Percentiles rank a stretch among this genome's conserved stretches.
Conservation (phyloP, 768 basidiomycete genomes). For the Crepidotus variabilis region DNA sequence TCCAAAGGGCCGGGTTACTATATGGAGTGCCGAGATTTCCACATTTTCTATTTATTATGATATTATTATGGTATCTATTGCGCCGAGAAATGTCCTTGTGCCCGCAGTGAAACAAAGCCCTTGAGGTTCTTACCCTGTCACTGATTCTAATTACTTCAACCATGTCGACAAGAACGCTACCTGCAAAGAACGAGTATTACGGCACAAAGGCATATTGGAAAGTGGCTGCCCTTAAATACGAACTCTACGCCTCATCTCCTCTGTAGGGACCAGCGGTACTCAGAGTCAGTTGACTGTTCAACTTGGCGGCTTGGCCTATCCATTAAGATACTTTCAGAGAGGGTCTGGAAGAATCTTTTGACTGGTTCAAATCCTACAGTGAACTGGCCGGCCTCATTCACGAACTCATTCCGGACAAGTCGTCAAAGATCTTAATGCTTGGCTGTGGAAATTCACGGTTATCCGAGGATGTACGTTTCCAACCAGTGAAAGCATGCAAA, state of each 20-base stretch:
- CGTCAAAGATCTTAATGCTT: slow-evolving; percentile 67
- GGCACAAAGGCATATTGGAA: slow-evolving; percentile 69
- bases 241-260: neutral
- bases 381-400: slow-evolving; percentile 65
- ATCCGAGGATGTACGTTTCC: slow-evolving; percentile 62
- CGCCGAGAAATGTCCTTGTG: neutral
- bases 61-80: too few relatives aligned
- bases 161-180: slow-evolving; percentile 33
- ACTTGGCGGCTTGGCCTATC: neutral
- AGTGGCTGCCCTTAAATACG: neutral
- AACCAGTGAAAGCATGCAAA: neutral
- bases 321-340: slow-evolving; percentile 41
- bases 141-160: slow-evolving; percentile 1
- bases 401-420: slow-evolving; percentile 58
- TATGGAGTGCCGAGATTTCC: too few relatives aligned
- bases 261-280: slow-evolving; percentile 65
- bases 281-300: slow-evolving; percentile 38
- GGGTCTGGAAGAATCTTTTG: slow-evolving; percentile 56
- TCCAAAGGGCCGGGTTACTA: too few relatives aligned
- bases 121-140: neutral
- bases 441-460: slow-evolving; percentile 83
- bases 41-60: too few relatives aligned
- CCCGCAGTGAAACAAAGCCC: too few relatives aligned
- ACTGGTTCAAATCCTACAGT: slow-evolving; percentile 84
- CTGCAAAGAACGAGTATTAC: slow-evolving; percentile 66